These are phyloP conservation scores for Patellifolia procumbens DNA, from an alignment of 179 eudicot genomes.

Conservation along the genomic window DNA sequence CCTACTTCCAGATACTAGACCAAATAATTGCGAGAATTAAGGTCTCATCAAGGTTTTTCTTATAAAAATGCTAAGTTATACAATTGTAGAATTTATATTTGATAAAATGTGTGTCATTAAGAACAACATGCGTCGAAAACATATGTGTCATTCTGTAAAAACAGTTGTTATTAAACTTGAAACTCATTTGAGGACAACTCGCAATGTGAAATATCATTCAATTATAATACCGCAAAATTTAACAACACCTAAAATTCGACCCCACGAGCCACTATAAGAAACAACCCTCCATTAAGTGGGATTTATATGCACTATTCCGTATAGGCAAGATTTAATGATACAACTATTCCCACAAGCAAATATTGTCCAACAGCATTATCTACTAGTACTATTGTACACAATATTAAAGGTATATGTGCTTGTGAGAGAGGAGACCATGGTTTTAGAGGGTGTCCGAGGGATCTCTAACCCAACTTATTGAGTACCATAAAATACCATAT, in stretches of 20 bases:
- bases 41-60: too few species aligned
- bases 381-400: neutral
- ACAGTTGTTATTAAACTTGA: too few species aligned
- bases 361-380: neutral
- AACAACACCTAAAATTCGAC: neutral
- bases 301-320: slow-evolving; percentile 5
- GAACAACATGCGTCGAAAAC: too few species aligned
- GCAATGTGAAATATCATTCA: too few species aligned
- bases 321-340: neutral
- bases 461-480: slow-evolving; percentile 6
- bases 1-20: too few species aligned
- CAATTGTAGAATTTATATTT: too few species aligned
- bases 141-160: too few species aligned
- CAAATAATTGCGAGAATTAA: too few species aligned
- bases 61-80: too few species aligned
- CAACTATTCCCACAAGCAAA: slow-evolving; percentile 9
- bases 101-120: too few species aligned
- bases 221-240: too few species aligned
- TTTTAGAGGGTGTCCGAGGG: slow-evolving; percentile 7
- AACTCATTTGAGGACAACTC: too few species aligned
- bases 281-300: slow-evolving; percentile 5
- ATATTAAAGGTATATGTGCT: neutral
- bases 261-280: neutral
- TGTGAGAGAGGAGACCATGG: slow-evolving; percentile 14
- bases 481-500: slow-evolving; percentile 23